Evolutionary conservation across 208 protist genomes (phyloP).

Genomic region (Wallacemonas sp.): DNA sequence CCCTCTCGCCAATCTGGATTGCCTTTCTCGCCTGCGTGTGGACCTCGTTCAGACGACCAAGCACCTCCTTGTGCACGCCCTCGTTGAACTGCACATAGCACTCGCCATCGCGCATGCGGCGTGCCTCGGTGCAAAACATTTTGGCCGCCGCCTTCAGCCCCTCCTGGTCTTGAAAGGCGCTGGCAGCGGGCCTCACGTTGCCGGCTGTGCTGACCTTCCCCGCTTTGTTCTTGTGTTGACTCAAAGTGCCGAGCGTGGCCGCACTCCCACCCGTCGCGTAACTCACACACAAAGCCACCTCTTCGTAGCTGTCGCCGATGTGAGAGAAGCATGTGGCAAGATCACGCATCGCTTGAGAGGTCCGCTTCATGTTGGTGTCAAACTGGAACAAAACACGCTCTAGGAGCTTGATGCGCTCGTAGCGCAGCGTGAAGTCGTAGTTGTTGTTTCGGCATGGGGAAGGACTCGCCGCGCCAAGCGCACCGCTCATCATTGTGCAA

Average conservation of each 20-base stretch:
- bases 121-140: constrained; percentile 39
- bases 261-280: constrained; percentile 24
- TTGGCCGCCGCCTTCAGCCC: constrained; percentile 30
- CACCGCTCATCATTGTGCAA: background rate
- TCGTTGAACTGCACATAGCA: constrained; percentile 33
- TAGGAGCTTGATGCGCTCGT: constrained; percentile 46
- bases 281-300: constrained; percentile 46
- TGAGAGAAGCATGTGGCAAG: constrained; percentile 30
- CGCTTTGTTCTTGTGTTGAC: background rate
- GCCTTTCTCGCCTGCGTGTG: constrained; percentile 26
- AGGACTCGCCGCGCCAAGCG: constrained; percentile 19
- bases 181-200: background rate
- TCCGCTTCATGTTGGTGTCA: constrained; percentile 25
- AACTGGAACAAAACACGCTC: constrained; percentile 36
- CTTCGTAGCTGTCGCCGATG: constrained; percentile 43
- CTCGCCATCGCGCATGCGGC: constrained; percentile 31
- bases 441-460: constrained; percentile 36
- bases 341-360: constrained; percentile 33
- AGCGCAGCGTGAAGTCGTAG: constrained; percentile 48
- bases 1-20: constrained; percentile 25
- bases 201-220: background rate
- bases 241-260: background rate
- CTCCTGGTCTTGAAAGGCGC: background rate
- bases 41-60: constrained; percentile 34
- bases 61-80: constrained; percentile 24